These are phyloP conservation scores for Martensiomyces pterosporus DNA, from an alignment of 192 early-diverging fungal species.

Conservation along the genomic window DNA sequence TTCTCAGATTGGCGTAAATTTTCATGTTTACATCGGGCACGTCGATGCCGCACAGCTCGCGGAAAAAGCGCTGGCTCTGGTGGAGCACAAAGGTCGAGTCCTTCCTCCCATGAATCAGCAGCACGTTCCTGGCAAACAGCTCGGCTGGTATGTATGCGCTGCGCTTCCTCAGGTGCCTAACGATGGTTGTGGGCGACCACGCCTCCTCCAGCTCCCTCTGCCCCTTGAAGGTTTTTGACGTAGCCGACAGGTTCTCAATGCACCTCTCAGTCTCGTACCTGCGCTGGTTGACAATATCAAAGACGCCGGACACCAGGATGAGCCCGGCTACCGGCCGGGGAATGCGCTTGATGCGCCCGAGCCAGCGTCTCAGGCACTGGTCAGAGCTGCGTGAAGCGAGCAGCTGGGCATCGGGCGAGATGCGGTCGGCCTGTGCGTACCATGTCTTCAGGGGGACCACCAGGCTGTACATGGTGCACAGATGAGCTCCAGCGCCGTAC, in stretches of 20 bases:
- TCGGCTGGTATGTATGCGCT: slow-evolving; percentile 34
- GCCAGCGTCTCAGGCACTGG: slow-evolving; percentile 25
- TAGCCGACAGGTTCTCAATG: slow-evolving; percentile 43
- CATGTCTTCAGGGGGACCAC: slow-evolving; percentile 40
- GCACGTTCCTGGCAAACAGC: slow-evolving; percentile 34
- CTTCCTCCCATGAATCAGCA: slow-evolving; percentile 43
- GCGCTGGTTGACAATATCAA: slow-evolving; percentile 41
- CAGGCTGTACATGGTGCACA: slow-evolving; percentile 51
- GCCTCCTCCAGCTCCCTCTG: slow-evolving; percentile 31
- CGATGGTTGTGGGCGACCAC: slow-evolving; percentile 43
- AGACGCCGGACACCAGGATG: slow-evolving; percentile 46
- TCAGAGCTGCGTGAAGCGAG: slow-evolving; percentile 27
- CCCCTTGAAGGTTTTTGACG: slow-evolving; percentile 29
- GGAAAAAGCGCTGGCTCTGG: slow-evolving; percentile 48
- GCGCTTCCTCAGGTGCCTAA: slow-evolving; percentile 34
- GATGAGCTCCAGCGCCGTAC: slow-evolving; percentile 48
- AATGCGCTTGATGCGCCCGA: slow-evolving; percentile 21
- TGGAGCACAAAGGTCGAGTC: slow-evolving; percentile 50
- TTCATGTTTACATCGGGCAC: slow-evolving; percentile 50
- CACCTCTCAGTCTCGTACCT: slow-evolving; percentile 46
- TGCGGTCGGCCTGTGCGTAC: slow-evolving; percentile 50
- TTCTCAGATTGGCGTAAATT: slow-evolving; percentile 47
- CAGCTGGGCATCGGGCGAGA: slow-evolving; percentile 37
- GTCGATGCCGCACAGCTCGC: slow-evolving; percentile 43
- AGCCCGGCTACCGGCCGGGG: slow-evolving; percentile 43